phyloP scores from a whole-genome alignment of 805 yeast species.

The Schwanniomyces sp. region DNA sequence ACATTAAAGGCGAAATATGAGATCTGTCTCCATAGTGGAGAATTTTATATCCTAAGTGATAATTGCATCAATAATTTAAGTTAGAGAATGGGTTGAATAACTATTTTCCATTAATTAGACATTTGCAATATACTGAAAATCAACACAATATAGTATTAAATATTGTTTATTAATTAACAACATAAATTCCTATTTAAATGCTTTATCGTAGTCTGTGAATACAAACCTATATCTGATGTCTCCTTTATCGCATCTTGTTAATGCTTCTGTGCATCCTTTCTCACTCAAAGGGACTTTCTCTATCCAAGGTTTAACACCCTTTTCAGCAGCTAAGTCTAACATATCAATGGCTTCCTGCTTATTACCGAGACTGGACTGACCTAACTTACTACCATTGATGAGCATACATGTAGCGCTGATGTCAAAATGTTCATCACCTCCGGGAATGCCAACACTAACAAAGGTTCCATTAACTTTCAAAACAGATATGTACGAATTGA shows the following conservation, averaged over 20 bases:
- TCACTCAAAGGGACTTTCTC: slow-evolving; percentile 57
- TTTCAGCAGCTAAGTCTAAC: slow-evolving; percentile 61
- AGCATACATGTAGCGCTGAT: slow-evolving; percentile 55
- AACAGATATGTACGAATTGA: background rate
- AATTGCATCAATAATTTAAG: too few species aligned
- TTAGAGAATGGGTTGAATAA: too few species aligned
- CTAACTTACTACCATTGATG: slow-evolving; percentile 14
- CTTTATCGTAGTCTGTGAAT: slow-evolving; percentile 52
- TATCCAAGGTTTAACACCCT: slow-evolving; percentile 60
- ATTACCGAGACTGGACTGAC: slow-evolving; percentile 53
- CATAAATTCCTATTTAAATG: background rate
- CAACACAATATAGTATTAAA: too few species aligned
- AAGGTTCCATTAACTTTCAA: slow-evolving; percentile 61
- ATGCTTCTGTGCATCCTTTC: slow-evolving; percentile 53
- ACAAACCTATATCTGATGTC: slow-evolving; percentile 70
- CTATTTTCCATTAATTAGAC: too few species aligned
- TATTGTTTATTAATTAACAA: too few species aligned
- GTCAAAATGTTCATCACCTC: slow-evolving; percentile 38
- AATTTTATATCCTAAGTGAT: too few species aligned
- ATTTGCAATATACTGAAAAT: too few species aligned
- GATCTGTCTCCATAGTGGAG: too few species aligned
- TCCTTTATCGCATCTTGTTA: slow-evolving; percentile 52
- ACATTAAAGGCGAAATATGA: too few species aligned
- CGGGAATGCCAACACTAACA: slow-evolving; percentile 68
- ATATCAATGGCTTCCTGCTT: slow-evolving; percentile 65